Percentiles rank a stretch among this genome's conserved stretches.
These are phyloP conservation scores for Dimargaris cristalligena DNA, from an alignment of 192 early-diverging fungal genomes.

Conservation along the genomic window DNA sequence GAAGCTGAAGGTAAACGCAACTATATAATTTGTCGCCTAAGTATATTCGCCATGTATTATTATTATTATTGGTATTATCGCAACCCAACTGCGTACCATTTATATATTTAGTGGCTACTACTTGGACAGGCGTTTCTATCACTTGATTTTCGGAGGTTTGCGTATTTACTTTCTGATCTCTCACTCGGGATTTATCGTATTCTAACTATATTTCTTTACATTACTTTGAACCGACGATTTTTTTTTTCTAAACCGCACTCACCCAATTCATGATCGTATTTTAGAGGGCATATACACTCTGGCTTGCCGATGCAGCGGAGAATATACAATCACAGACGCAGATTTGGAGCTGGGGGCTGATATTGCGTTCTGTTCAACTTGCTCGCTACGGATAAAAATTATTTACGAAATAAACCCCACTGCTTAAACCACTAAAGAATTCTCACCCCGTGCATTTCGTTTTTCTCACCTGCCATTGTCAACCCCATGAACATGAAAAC, in stretches of 20 bases:
- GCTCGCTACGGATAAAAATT: conserved; percentile 49
- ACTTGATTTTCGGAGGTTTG: not conserved
- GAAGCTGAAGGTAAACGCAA: no score
- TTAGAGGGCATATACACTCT: conserved; percentile 22
- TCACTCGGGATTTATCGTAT: not conserved
- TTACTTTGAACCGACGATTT: not conserved
- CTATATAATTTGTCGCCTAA: no score
- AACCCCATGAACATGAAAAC: no score
- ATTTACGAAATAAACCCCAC: conserved; percentile 53
- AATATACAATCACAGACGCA: conserved; percentile 38
- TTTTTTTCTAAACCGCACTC: not conserved
- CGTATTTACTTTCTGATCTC: not conserved
- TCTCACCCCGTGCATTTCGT: no score
- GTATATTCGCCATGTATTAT: not conserved
- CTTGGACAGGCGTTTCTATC: not conserved
- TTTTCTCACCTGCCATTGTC: no score
- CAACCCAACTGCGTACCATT: not conserved
- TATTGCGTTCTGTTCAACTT: conserved; percentile 42
- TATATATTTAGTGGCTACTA: not conserved
- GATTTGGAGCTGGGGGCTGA: conserved; percentile 47
- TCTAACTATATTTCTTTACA: not conserved
- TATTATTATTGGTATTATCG: not conserved
- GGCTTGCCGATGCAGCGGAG: conserved; percentile 48
- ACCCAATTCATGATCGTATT: not conserved
- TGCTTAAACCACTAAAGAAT: no score